Evolutionary conservation across 1,284 basidiomycete species (phyloP), one percentile per base, ranked within the genome.

Genomic region (Vanrija sp.): DNA sequence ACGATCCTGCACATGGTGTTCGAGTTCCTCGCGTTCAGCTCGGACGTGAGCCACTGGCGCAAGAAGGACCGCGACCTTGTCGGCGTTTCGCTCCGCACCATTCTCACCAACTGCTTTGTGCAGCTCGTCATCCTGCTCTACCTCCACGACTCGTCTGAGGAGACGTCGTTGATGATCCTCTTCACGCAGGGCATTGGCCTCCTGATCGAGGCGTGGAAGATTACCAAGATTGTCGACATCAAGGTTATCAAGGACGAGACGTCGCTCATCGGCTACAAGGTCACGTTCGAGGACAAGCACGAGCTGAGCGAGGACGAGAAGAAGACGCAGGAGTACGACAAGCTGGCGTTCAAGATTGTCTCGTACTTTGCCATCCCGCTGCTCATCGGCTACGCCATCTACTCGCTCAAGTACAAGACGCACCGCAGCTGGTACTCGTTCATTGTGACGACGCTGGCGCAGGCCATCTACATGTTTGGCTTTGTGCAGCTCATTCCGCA

Each of bases 401-500:
- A 98, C 73, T 95, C 90, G 27, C 81, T 61, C 45, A 24, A 48
- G 18, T 61, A 61, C 53, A 31, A 38, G 66, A 86, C 86, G 0
- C 95, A 98, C 75, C 82, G 85, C 62, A 88, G 90, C 47, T 97
- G 93, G 93, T 98, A 96, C 77, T 90, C 87, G 63, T 98, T 96
- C 75, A 80, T 89, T 57, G 91, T 98, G 54, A 85, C 88, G 4
- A 78, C 77, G 9, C 67, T 76, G 19, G 75, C 77, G 5, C 73
- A 75, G 59, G 72, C 72, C 6, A 73, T 74, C 58, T 75, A 75
- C 67, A 92, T 92, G 84, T 97, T 97, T 73, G 95, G 95, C 60
- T 98, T 98, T 75, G 92, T 94, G 39, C 91, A 95, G 79, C 82
- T 96, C 37, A 79, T 96, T 49, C 93, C 93, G 41, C 91, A 95